Conservation (phyloP, 495 filamentous ascomycete species). For the Parathielavia appendiculata region DNA sequence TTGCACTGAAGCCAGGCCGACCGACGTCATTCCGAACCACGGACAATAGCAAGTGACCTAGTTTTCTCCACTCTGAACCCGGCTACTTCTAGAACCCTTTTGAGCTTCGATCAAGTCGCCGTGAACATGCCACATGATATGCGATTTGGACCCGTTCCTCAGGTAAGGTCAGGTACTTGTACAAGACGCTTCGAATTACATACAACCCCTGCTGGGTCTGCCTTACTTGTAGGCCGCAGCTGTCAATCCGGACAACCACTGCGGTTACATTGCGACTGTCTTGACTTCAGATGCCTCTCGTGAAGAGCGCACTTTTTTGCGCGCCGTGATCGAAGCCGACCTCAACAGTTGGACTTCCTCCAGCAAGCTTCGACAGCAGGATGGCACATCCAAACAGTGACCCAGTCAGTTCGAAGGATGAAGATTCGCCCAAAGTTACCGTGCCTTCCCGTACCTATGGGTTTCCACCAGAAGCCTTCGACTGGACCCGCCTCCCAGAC, state of each 20-base stretch:
- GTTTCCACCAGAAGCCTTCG: conserved; percentile 45
- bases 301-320: too few species aligned
- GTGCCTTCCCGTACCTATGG: conserved; percentile 37
- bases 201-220: background rate
- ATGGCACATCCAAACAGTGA: conserved; percentile 29
- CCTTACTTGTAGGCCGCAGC: background rate
- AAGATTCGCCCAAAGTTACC: conserved; percentile 18
- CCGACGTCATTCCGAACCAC: conserved; percentile 25
- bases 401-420: background rate
- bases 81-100: background rate
- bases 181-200: too few species aligned
- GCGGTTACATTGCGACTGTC: too few species aligned
- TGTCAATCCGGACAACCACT: background rate
- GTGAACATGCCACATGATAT: background rate
- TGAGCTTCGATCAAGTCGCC: background rate
- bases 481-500: conserved; percentile 53
- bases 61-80: background rate
- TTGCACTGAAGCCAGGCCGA: background rate
- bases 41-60: background rate
- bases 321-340: background rate
- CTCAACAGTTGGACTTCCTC: background rate
- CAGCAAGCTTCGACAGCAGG: background rate
- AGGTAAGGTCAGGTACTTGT: too few species aligned
- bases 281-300: too few species aligned
- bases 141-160: background rate